A percentile compares a stretch with the other conserved stretches of the same genome.
These are phyloP conservation scores for Globisporangium iwayamae DNA, from an alignment of 352 stramenopile genomes.

Conservation along the genomic window DNA sequence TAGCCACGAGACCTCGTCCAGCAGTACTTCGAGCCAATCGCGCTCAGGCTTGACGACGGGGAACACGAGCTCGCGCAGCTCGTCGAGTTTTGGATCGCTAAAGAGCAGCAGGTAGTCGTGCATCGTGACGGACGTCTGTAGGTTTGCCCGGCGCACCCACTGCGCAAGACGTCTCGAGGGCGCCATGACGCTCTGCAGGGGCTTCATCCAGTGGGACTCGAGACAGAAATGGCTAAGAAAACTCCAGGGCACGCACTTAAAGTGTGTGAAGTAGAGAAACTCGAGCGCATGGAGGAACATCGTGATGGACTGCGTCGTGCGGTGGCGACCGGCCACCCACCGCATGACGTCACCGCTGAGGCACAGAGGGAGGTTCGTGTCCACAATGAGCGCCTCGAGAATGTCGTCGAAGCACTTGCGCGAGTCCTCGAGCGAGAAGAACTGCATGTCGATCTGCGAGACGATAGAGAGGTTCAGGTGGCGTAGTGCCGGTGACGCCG, in stretches of 20 bases:
- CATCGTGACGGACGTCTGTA: slow-evolving; percentile 13
- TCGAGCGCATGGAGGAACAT: slow-evolving; percentile 60
- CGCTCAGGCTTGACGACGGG: neutral
- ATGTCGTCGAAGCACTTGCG: slow-evolving; percentile 75
- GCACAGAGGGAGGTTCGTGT: slow-evolving; percentile 52
- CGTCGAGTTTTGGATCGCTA: slow-evolving; percentile 25
- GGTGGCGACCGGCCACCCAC: slow-evolving; percentile 42
- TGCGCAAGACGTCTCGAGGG: slow-evolving; percentile 15
- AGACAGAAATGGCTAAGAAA: slow-evolving; percentile 52
- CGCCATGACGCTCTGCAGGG: slow-evolving; percentile 16
- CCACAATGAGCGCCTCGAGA: slow-evolving; percentile 63
- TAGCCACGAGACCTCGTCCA: slow-evolving; percentile 29
- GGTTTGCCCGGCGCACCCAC: slow-evolving; percentile 19
- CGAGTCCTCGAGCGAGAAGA: slow-evolving; percentile 76
- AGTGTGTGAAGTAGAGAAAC: slow-evolving; percentile 64
- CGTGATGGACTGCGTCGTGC: slow-evolving; percentile 60
- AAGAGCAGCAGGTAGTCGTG: slow-evolving; percentile 31
- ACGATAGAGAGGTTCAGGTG: slow-evolving; percentile 57
- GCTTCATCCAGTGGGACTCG: slow-evolving; percentile 22
- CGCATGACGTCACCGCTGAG: slow-evolving; percentile 46
- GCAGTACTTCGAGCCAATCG: slow-evolving; percentile 32
- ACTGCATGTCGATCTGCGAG: slow-evolving; percentile 60
- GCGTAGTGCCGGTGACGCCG: slow-evolving; percentile 58
- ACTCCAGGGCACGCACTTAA: slow-evolving; percentile 47
- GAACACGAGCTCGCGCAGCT: slow-evolving; percentile 11